Percentiles rank a stretch among this genome's conserved stretches.
phyloP scores from a whole-genome alignment of 176 grass and related monocot species.

The Carex scoparia region DNA sequence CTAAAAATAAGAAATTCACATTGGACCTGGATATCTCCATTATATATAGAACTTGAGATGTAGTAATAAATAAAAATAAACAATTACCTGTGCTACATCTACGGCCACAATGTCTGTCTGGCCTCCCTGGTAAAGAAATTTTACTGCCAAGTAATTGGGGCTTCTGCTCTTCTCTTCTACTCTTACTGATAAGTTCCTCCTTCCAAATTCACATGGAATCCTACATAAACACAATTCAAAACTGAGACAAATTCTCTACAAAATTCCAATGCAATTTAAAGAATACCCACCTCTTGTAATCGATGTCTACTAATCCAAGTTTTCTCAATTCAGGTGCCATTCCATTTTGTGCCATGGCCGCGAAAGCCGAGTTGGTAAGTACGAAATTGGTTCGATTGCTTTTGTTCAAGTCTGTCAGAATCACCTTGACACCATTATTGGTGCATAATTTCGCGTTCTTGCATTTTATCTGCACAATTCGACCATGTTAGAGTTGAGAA shows the following conservation, averaged over 20 bases:
- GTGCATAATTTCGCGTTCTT: slow-evolving; percentile 49
- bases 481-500: neutral
- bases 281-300: slow-evolving; percentile 64
- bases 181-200: slow-evolving; percentile 57
- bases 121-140: slow-evolving; percentile 86
- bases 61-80: neutral
- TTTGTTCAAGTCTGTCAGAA: slow-evolving; percentile 56
- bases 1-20: neutral
- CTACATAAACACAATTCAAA: slow-evolving; percentile 27
- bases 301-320: slow-evolving; percentile 44
- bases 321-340: slow-evolving; percentile 34
- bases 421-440: slow-evolving; percentile 44
- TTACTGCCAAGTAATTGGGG: slow-evolving; percentile 49
- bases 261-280: neutral
- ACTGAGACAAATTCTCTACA: slow-evolving; percentile 16
- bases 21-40: neutral
- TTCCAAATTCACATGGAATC: slow-evolving; percentile 66
- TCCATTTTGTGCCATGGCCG: slow-evolving; percentile 62
- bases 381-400: slow-evolving; percentile 60
- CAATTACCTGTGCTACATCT: slow-evolving; percentile 69
- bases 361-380: slow-evolving; percentile 48
- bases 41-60: neutral
- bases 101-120: slow-evolving; percentile 93
- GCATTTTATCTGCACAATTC: slow-evolving; percentile 57
- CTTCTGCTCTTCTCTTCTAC: slow-evolving; percentile 49